These are phyloP conservation scores for Graphilbum sp. DNA, from an alignment of 2,329 filamentous ascomycete genomes.

Conservation along the genomic window DNA sequence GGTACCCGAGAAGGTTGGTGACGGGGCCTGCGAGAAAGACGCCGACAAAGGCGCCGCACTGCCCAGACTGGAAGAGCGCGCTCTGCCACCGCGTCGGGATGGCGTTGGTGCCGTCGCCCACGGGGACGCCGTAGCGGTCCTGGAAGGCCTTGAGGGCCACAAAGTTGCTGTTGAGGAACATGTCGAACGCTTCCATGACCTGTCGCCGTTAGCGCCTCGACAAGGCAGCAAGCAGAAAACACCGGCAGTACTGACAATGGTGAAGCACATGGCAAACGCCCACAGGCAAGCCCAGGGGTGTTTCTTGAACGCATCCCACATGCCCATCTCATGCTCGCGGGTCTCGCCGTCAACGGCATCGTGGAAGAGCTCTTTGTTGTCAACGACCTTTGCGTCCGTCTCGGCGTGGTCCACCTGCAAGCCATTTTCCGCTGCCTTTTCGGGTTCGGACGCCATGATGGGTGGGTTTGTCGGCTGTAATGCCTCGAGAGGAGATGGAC, in stretches of 20 bases:
- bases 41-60: conserved; percentile 41
- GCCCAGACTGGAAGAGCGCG: conserved; percentile 37
- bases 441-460: no score
- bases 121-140: conserved; percentile 25
- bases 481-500: no score
- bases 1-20: conserved; percentile 41
- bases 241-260: conserved; percentile 19
- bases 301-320: conserved; percentile 15
- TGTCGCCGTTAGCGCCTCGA: conserved; percentile 14
- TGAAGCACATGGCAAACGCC: conserved; percentile 22
- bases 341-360: conserved; percentile 39
- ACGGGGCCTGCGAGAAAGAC: conserved; percentile 42
- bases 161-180: conserved; percentile 45
- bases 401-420: no score
- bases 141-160: conserved; percentile 33
- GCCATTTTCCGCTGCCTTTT: no score
- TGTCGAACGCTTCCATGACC: conserved; percentile 50
- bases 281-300: conserved; percentile 21
- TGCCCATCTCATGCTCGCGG: conserved; percentile 17
- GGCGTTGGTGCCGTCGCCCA: conserved; percentile 14
- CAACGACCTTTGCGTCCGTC: conserved; percentile 28
- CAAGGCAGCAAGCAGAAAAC: background rate
- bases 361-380: conserved; percentile 26
- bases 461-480: no score
- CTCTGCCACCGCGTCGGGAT: conserved; percentile 40